A percentile compares a stretch with the other conserved stretches of the same genome.
These are phyloP conservation scores for Fragaria nilgerrensis DNA, from an alignment of 306 rosid genomes.

Conservation along the genomic window DNA sequence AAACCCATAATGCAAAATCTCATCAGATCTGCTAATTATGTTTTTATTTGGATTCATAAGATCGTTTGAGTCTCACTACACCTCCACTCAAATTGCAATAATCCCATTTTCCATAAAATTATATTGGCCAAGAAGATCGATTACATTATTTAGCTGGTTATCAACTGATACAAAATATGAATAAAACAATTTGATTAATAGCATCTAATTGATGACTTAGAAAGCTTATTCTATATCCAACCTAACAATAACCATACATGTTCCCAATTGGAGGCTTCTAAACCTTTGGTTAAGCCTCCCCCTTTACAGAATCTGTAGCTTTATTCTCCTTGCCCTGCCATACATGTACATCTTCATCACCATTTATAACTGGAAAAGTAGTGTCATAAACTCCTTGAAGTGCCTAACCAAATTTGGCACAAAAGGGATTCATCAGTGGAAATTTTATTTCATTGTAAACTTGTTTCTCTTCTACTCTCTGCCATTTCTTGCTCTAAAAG, in stretches of 20 bases:
- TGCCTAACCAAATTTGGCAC: conserved; percentile 27
- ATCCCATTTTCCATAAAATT: background rate
- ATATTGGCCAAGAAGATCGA: background rate
- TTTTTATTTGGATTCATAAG: no score
- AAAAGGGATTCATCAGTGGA: conserved; percentile 27
- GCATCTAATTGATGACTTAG: conserved; percentile 24
- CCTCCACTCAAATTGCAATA: background rate
- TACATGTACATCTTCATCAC: conserved; percentile 41
- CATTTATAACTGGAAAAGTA: conserved; percentile 22
- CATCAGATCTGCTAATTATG: background rate
- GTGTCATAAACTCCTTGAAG: conserved; percentile 26
- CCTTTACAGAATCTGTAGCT: conserved; percentile 34
- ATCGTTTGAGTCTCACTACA: no score
- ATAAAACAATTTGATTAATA: conserved; percentile 21
- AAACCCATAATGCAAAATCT: background rate
- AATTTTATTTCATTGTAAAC: conserved; percentile 26
- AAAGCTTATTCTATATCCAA: conserved; percentile 36
- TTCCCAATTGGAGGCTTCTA: conserved; percentile 33
- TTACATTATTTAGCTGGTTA: conserved; percentile 12
- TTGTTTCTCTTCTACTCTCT: conserved; percentile 21
- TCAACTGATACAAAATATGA: background rate
- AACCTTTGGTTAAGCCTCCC: conserved; percentile 48
- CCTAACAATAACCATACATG: conserved; percentile 35
- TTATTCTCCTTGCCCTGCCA: conserved; percentile 22
- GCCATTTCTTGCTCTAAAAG: conserved; percentile 42